These are phyloP conservation scores for Rhododendron ferrugineum DNA, from an alignment of 148 eudicot genomes.

Conservation along the genomic window DNA sequence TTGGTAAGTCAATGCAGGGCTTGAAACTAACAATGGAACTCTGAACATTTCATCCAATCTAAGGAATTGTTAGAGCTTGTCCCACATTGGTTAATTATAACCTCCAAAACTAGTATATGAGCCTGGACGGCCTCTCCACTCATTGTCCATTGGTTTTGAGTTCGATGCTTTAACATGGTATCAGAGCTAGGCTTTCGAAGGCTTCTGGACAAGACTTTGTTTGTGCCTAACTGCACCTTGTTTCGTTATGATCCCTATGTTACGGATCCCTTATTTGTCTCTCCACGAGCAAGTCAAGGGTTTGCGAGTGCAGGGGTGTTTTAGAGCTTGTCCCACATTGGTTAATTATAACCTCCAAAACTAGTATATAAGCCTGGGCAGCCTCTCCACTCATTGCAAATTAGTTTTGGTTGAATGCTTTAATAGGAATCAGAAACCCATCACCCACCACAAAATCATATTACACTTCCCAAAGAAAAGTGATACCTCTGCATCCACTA, in stretches of 20 bases:
- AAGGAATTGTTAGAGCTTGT: neutral
- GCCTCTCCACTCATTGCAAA: neutral
- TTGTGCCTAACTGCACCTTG: neutral
- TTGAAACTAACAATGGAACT: neutral
- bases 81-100: neutral
- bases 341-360: neutral
- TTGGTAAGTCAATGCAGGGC: neutral
- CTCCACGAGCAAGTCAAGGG: neutral
- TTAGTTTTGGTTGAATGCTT: neutral
- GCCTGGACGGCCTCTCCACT: neutral
- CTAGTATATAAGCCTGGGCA: neutral
- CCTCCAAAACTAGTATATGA: too few relatives aligned
- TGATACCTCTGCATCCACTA: constrained; percentile 84
- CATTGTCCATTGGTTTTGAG: neutral
- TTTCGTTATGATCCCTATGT: neutral
- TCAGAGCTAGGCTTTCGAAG: too few relatives aligned
- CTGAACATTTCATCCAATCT: neutral
- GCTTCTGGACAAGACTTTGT: neutral
- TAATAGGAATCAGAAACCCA: neutral
- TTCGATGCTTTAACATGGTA: neutral
- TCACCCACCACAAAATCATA: neutral
- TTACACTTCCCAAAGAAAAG: constrained; percentile 1
- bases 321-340: neutral
- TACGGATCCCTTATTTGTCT: neutral
- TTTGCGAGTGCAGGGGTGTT: neutral